Evolutionary conservation across 805 yeast genomes (phyloP).

Genomic region (Maudiozyma serrabonitensis): DNA sequence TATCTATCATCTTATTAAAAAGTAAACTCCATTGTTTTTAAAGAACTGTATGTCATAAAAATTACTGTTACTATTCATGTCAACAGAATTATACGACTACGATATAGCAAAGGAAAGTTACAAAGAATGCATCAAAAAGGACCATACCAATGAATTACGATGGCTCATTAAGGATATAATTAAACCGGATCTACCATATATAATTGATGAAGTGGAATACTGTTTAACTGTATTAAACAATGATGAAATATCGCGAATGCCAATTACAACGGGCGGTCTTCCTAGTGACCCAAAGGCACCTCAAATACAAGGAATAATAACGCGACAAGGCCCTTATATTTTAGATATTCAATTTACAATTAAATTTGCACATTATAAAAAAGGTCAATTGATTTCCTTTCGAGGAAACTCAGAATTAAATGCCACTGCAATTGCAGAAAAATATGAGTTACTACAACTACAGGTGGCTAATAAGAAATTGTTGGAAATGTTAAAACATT

Average conservation of each 20-base stretch:
- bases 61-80: slow-evolving; percentile 13
- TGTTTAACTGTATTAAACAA: slow-evolving; percentile 35
- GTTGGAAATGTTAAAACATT: slow-evolving; percentile 14
- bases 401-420: slow-evolving; percentile 17
- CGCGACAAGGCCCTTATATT: slow-evolving; percentile 45
- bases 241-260: slow-evolving; percentile 40
- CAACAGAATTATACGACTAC: slow-evolving; percentile 28
- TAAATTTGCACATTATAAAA: slow-evolving; percentile 30
- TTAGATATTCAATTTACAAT: slow-evolving; percentile 37
- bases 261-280: slow-evolving; percentile 30
- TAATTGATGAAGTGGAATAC: slow-evolving; percentile 34
- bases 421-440: background rate
- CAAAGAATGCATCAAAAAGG: slow-evolving; percentile 5
- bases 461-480: slow-evolving; percentile 26
- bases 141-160: slow-evolving; percentile 22
- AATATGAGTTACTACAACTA: slow-evolving; percentile 36
- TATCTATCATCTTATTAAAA: too few relatives aligned
- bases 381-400: slow-evolving; percentile 34
- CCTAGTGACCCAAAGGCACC: slow-evolving; percentile 6
- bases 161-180: slow-evolving; percentile 43
- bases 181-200: slow-evolving; percentile 38
- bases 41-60: too few relatives aligned
- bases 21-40: too few relatives aligned
- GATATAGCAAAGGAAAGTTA: slow-evolving; percentile 8
- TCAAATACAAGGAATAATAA: slow-evolving; percentile 47